Evolutionary conservation across 106 monocot species (phyloP).

Genomic region (Agapanthus africanus): DNA sequence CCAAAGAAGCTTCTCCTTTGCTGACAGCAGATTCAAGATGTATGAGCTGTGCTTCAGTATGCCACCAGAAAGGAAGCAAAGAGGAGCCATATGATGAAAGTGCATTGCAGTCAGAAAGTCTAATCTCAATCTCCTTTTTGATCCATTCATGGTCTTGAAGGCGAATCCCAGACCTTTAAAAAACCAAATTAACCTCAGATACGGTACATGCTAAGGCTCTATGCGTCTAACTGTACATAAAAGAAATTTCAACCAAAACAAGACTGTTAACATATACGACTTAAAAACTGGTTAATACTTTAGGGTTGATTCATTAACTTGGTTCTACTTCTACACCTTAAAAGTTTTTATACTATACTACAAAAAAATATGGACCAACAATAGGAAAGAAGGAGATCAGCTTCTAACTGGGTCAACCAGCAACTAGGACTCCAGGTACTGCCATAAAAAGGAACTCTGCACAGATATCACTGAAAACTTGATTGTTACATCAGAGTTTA

Average conservation of each 20-base stretch:
- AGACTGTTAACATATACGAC: not conserved
- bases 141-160: constrained; percentile 27
- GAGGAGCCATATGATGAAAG: constrained; percentile 76
- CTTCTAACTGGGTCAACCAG: not conserved
- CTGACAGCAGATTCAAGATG: constrained; percentile 48
- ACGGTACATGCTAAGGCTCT: not conserved
- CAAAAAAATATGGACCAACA: not conserved
- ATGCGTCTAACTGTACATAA: not conserved
- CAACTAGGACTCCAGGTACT: no score
- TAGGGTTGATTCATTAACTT: not conserved
- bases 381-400: not conserved
- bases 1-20: constrained; percentile 30
- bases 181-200: constrained; percentile 1
- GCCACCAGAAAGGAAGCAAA: constrained; percentile 90
- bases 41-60: constrained; percentile 60
- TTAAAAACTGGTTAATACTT: not conserved
- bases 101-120: constrained; percentile 79
- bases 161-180: constrained; percentile 25
- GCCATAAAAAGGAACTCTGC: no score
- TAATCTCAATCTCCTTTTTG: constrained; percentile 69
- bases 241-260: constrained; percentile 5
- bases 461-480: no score
- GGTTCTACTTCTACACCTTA: not conserved
- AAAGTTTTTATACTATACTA: not conserved
- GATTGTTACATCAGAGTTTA: no score